Conservation (phyloP, 129 eudicot species). For the Smallanthus sonchifolius region DNA sequence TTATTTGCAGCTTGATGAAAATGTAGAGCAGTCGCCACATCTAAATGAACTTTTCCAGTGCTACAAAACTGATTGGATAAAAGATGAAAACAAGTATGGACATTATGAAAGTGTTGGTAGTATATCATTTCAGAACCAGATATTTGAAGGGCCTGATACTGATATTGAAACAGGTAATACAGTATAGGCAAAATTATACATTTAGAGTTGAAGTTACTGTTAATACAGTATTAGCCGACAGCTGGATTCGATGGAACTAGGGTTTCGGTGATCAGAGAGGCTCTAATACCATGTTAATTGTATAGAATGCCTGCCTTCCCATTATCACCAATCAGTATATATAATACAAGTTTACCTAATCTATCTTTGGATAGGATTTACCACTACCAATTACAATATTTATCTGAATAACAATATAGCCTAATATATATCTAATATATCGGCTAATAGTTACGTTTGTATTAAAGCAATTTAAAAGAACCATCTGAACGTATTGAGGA, state of each 20-base stretch:
- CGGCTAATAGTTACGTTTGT: neutral
- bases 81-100: conserved; percentile 91
- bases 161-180: conserved; percentile 89
- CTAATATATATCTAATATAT: too few relatives aligned
- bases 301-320: too few relatives aligned
- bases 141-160: conserved; percentile 97
- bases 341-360: too few relatives aligned
- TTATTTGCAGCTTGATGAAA: conserved; percentile 77
- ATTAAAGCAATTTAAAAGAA: neutral
- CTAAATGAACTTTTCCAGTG: conserved; percentile 93
- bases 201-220: neutral
- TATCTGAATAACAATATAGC: too few relatives aligned
- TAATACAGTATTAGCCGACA: too few relatives aligned
- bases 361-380: too few relatives aligned
- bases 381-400: too few relatives aligned
- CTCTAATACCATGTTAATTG: too few relatives aligned
- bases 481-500: conserved; percentile 5
- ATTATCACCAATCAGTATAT: too few relatives aligned
- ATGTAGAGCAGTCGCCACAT: conserved; percentile 99
- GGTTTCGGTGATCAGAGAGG: too few relatives aligned
- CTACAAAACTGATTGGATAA: conserved; percentile 92
- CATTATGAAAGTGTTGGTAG: conserved; percentile 88
- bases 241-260: too few relatives aligned
- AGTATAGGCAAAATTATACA: neutral
- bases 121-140: conserved; percentile 72